Evolutionary conservation across 2,329 filamentous ascomycete genomes (phyloP), one percentile per base, ranked within the genome.

Genomic region (Teratosphaeriaceae sp.): DNA sequence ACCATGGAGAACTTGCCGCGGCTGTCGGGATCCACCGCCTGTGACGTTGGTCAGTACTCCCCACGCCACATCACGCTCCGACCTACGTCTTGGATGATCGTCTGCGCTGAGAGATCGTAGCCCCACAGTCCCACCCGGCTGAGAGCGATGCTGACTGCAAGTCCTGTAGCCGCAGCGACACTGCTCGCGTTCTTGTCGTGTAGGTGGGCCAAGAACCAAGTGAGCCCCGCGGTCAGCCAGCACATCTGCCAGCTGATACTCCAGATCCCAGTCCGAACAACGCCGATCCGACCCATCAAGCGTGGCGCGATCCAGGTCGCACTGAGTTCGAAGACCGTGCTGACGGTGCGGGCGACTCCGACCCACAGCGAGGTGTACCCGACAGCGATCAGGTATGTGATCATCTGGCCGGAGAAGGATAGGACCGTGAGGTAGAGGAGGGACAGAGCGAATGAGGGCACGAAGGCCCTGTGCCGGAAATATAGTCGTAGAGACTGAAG

Each of bases 1-100:
- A 79, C 73, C 0, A 81, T 69, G 0, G 83, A 87, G 52, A 89
- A 88, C 0, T 72, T 66, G 1, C 82, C 84, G n/a, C 85, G 75
- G 27, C 69, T 59, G 2, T 51, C 42, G 7, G 53, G 30, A 35
- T 64, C 60, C 1, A 68, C 66, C 16, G 38, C 16, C 8, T 26
- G 1, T 18, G 31, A 30, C 13, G 7, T n/a, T 26, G 20, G 8
- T 18, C 8, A 38, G 20, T 9, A 24, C 51, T 19, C 37, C 60
- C n/a, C n/a, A n/a, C n/a, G n/a, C n/a, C n/a, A n/a, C n/a, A 29
- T 69, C 59, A 2, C 50, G 40, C 6, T 52, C 34, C 60, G 1
- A 68, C 66, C 18, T 26, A n/a, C 65, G 46, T 70, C 68, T 51
- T 73, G 70, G 1, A 73, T 61, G 1, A 73, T 62, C 24, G 64